Percentiles rank a stretch among this genome's conserved stretches.
Conservation (phyloP, 176 grass and related monocot genomes). For the Lolium multiflorum region DNA sequence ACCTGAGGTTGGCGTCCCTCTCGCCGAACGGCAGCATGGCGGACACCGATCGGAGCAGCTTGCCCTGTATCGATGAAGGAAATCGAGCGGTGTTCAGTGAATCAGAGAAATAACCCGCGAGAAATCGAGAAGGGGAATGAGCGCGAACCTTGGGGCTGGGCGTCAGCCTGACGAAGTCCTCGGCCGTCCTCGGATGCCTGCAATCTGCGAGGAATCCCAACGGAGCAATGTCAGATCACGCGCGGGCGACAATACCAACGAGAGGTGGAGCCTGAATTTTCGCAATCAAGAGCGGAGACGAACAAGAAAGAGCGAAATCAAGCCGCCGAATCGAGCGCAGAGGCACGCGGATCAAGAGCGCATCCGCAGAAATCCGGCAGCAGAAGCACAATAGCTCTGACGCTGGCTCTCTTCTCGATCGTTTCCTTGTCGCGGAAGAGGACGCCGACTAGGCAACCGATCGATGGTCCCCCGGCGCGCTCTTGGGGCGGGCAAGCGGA, state of each 20-base stretch:
- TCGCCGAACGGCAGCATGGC: slow-evolving; percentile 76
- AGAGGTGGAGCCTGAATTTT: not conserved
- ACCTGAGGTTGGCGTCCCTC: slow-evolving; percentile 65
- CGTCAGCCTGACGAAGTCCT: slow-evolving; percentile 68
- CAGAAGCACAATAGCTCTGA: too few species aligned
- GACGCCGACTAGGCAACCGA: too few species aligned
- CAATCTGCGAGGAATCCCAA: slow-evolving; percentile 63
- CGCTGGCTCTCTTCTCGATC: too few species aligned
- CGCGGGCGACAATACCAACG: not conserved
- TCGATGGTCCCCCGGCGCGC: not conserved
- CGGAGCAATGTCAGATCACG: not conserved
- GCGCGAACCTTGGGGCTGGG: slow-evolving; percentile 75
- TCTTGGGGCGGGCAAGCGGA: too few species aligned
- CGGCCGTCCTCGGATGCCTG: slow-evolving; percentile 71
- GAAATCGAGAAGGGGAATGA: not conserved
- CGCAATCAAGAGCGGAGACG: not conserved
- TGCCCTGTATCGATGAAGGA: slow-evolving; percentile 54
- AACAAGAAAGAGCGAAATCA: not conserved
- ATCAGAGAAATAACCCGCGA: not conserved
- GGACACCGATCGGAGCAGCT: slow-evolving; percentile 77
- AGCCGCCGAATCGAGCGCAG: not conserved
- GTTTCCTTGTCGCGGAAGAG: too few species aligned
- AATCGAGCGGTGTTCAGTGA: slow-evolving; percentile 13
- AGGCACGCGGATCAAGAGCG: slow-evolving; percentile 18
- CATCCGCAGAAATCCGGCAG: too few species aligned